phyloP scores from a whole-genome alignment of 441 rosid genomes.

The Syzygium syzygioides region DNA sequence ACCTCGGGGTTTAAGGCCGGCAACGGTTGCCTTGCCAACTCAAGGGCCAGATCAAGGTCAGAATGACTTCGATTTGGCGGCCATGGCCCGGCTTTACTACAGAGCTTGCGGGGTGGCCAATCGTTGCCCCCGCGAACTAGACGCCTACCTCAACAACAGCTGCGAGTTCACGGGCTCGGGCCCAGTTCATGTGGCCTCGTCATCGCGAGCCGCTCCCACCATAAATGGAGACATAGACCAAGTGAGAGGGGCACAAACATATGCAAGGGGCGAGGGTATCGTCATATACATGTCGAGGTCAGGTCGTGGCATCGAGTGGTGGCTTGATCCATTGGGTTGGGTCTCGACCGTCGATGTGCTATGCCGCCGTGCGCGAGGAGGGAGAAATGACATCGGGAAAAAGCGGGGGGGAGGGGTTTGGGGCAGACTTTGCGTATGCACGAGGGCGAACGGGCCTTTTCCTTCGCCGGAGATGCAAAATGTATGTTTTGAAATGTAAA shows the following conservation, averaged over 20 bases:
- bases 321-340: background rate
- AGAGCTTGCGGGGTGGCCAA: background rate
- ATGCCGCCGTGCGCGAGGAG: background rate
- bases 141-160: background rate
- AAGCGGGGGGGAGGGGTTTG: background rate
- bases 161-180: background rate
- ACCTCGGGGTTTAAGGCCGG: no score
- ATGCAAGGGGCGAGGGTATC: background rate
- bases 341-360: background rate
- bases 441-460: background rate
- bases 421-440: background rate
- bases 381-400: background rate
- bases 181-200: background rate
- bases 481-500: background rate
- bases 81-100: background rate
- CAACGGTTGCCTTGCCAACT: no score
- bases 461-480: background rate
- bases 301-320: background rate
- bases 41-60: no score
- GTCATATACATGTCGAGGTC: background rate
- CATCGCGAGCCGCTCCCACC: background rate
- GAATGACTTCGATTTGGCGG: background rate
- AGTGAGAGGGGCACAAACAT: background rate
- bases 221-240: fast-evolving
- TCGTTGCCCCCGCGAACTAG: background rate